A percentile compares a stretch with the other conserved stretches of the same genome.
Conservation (phyloP, 2,329 filamentous ascomycete genomes). For the Fusarium papillatum region DNA sequence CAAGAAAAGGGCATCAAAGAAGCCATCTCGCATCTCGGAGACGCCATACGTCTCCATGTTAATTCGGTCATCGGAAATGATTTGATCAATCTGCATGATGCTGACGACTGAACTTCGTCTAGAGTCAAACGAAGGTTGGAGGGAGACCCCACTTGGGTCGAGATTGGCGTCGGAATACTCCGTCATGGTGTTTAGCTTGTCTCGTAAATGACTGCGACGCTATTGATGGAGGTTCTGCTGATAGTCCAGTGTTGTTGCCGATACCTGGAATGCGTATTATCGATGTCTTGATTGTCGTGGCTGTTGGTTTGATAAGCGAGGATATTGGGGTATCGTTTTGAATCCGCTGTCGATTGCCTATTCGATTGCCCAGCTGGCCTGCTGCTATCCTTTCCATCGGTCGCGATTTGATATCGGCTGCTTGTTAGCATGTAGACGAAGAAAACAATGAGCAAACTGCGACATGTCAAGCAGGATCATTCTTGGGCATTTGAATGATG, state of each 20-base stretch:
- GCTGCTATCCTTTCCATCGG: background rate
- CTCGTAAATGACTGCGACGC: background rate
- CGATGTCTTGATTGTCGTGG: background rate
- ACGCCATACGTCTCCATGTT: conserved; percentile 58
- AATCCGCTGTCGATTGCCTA: background rate
- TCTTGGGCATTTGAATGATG: conserved; percentile 5
- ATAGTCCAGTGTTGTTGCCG: background rate
- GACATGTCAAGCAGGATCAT: background rate
- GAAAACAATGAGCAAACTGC: background rate
- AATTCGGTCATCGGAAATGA: conserved; percentile 50
- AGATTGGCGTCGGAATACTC: conserved; percentile 1
- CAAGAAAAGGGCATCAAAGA: conserved; percentile 63
- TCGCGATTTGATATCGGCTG: background rate
- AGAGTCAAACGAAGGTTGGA: conserved; percentile 39
- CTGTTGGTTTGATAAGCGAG: background rate
- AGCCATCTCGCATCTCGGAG: conserved; percentile 59
- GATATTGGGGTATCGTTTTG: background rate
- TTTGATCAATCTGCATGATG: conserved; percentile 50
- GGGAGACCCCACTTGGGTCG: conserved; percentile 21
- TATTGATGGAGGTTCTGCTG: background rate
- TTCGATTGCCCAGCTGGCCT: background rate
- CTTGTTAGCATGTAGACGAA: background rate
- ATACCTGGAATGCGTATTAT: background rate
- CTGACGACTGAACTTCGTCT: conserved; percentile 47
- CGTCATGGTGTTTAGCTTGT: conserved; percentile 3